phyloP scores from a whole-genome alignment of 1,284 basidiomycete species.

The Erythrobasidium hasegawianum region DNA sequence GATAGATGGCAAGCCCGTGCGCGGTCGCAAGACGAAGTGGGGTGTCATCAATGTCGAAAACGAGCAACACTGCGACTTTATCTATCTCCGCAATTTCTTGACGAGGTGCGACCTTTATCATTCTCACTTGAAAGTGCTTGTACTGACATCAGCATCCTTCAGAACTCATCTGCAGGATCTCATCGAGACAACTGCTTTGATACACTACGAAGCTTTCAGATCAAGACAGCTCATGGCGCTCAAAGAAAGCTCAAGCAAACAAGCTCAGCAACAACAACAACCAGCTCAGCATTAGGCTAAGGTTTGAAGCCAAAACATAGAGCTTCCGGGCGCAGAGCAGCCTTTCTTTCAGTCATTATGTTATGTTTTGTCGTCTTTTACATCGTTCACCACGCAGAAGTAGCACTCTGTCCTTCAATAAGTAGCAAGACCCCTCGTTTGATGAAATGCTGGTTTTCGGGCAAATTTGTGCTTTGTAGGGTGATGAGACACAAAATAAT shows the following conservation, averaged over 20 bases:
- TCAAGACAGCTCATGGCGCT: constrained; percentile 92
- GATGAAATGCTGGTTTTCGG: too few relatives aligned
- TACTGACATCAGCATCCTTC: neutral
- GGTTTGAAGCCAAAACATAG: too few relatives aligned
- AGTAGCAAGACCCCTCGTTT: too few relatives aligned
- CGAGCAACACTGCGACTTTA: constrained; percentile 95
- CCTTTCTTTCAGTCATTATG: too few relatives aligned
- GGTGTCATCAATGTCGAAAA: constrained; percentile 98
- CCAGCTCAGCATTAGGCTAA: constrained; percentile 1
- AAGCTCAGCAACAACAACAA: constrained; percentile 35
- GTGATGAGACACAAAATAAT: too few relatives aligned
- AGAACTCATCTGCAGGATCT: constrained; percentile 96
- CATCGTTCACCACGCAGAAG: too few relatives aligned
- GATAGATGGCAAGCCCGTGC: constrained; percentile 90
- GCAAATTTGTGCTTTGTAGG: too few relatives aligned
- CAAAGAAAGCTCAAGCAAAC: constrained; percentile 61
- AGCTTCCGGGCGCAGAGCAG: too few relatives aligned
- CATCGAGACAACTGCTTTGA: constrained; percentile 97
- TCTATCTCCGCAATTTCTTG: constrained; percentile 94
- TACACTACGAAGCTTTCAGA: constrained; percentile 99
- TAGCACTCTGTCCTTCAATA: too few relatives aligned
- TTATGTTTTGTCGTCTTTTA: too few relatives aligned
- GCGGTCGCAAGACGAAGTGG: constrained; percentile 95
- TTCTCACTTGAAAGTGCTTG: too few relatives aligned
- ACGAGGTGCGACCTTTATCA: constrained; percentile 76